phyloP scores from a whole-genome alignment of 2,329 filamentous ascomycete genomes.

The Lasiodiplodia citricola region DNA sequence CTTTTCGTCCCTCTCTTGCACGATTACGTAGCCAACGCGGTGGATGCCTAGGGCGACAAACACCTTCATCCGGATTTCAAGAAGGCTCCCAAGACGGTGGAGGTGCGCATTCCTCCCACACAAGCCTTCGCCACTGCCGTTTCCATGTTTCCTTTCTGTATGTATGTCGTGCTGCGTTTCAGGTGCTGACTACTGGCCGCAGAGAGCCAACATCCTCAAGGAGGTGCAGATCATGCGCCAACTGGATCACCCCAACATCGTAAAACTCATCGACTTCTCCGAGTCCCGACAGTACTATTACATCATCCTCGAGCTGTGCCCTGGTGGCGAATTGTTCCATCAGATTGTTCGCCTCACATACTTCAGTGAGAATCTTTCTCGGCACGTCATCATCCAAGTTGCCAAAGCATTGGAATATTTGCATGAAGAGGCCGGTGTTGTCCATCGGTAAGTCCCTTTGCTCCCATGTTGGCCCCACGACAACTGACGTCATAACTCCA shows the following conservation, averaged over 20 bases:
- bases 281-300: constrained; percentile 97
- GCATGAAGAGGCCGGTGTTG: constrained; percentile 92
- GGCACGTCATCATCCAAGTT: constrained; percentile 93
- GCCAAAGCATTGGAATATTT: constrained; percentile 93
- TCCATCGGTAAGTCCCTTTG: constrained; percentile 75
- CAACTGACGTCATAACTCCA: constrained; percentile 54
- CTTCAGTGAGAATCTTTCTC: constrained; percentile 93
- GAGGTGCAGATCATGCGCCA: constrained; percentile 99
- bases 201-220: constrained; percentile 97
- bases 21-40: constrained; percentile 57
- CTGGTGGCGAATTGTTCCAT: constrained; percentile 95
- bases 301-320: constrained; percentile 92
- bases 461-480: constrained; percentile 1
- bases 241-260: constrained; percentile 93
- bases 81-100: constrained; percentile 84
- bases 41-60: constrained; percentile 75
- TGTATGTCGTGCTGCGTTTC: constrained; percentile 27
- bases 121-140: constrained; percentile 33
- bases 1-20: constrained; percentile 35
- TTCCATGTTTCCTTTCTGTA: constrained; percentile 31
- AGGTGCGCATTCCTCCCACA: constrained; percentile 71
- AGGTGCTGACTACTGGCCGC: constrained; percentile 50
- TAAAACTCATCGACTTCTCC: constrained; percentile 90
- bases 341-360: constrained; percentile 98
- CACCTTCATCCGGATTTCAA: constrained; percentile 97